Percentiles rank a stretch among this genome's conserved stretches.
Conservation (phyloP, 768 basidiomycete species). For the Kondoa malvinella region DNA sequence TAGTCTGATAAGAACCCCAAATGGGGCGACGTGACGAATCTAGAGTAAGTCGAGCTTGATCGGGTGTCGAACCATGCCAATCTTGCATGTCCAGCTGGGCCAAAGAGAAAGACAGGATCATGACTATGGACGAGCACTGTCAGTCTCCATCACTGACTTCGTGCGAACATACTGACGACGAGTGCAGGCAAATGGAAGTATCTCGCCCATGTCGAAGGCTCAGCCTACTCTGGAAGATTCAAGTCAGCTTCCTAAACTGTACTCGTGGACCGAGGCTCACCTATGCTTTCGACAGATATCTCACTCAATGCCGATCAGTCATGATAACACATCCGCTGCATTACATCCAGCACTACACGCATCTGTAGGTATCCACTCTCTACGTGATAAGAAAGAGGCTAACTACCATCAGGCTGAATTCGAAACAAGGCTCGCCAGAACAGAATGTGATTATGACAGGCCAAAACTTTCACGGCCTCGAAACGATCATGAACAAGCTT, state of each 20-base stretch:
- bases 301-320: conserved; percentile 16
- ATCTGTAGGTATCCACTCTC: conserved; percentile 10
- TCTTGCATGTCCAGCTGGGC: conserved; percentile 27
- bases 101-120: conserved; percentile 21
- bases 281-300: background rate
- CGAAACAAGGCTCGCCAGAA: too few relatives aligned
- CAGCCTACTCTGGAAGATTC: conserved; percentile 28
- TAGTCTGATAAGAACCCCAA: conserved; percentile 9
- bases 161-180: background rate
- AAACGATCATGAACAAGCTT: background rate
- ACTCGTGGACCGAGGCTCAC: background rate
- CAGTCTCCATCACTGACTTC: conserved; percentile 7
- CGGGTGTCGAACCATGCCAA: conserved; percentile 26
- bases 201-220: conserved; percentile 29
- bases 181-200: conserved; percentile 22
- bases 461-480: background rate
- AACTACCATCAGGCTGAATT: too few relatives aligned
- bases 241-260: conserved; percentile 22
- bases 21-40: conserved; percentile 12
- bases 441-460: background rate
- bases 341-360: conserved; percentile 26
- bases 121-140: conserved; percentile 27
- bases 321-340: conserved; percentile 20
- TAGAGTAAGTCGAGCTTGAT: conserved; percentile 14
- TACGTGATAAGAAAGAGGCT: too few relatives aligned